Evolutionary conservation across 2,329 filamentous ascomycete species (phyloP), one percentile per base, ranked within the genome.

Genomic region (Hymenoscyphus linearis): DNA sequence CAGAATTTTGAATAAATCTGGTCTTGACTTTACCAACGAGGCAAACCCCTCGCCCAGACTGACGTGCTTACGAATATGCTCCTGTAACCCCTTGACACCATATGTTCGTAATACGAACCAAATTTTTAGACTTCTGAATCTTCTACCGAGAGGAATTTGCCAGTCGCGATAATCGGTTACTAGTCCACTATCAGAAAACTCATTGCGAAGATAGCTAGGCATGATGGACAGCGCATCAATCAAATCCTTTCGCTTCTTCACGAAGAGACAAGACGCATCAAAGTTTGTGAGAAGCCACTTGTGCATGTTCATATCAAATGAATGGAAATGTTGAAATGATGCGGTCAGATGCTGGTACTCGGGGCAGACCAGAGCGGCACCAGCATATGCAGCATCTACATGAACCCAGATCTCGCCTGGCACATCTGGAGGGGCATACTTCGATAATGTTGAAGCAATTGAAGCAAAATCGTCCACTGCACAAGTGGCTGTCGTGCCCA

Each of bases 221-320:
- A 88, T 88, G 72, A 95, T 88, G 71, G 85, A 87, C 50, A 96
- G 82, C 0, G 92, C 89, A 64, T 87, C 82, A 52, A 89, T 91
- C n/a, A 98, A 83, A 76, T 92, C 86, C 59, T 80, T 78, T 16
- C 93, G 84, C 69, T 87, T 82, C 65, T 87, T 86, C 55, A 97
- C 86, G 76, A 85, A 98, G 53, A 96, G 82, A 66, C 89, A 89
- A 59, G 89, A 91, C 69, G 80, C 83, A 74, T 98, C 93, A 70
- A 97, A 97, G 76, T 96, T 96, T 61, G 91, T 92, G 18, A 97
- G 85, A 55, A 97, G 81, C 93, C 93, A 97, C 79, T 98, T 98
- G 81, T 97, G 93, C 84, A 96, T 89, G 79, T 97, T 98, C 79
- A 93, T 85, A 76, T 96, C 88, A 82, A 96, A 96, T 66, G 88